Evolutionary conservation across 306 rosid genomes (phyloP), one percentile per base, ranked within the genome.

Genomic region (Senna tora): DNA sequence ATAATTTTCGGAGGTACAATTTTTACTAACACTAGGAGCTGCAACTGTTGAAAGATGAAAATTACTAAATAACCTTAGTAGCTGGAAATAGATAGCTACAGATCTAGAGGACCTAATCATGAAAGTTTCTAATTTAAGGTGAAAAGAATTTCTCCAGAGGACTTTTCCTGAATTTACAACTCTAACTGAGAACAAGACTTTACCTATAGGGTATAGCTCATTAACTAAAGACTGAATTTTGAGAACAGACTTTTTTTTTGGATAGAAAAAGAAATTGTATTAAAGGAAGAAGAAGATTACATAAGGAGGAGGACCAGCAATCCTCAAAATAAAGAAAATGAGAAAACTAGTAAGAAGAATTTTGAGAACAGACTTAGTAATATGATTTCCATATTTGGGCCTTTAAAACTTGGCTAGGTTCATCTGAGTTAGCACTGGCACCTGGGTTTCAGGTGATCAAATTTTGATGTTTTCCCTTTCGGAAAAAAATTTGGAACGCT

Each of bases 211-310:
- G 15, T 33, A 9, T 3, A 34, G 39, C 36, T 54, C 19, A 52
- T 53, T 2, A 28, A 21, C n/a, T n/a, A 20, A 15, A 39, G 9
- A 16, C 10, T 59, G 25, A 34, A 66, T 6, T 65, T 17, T 49
- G 53, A 54, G 30, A 51, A 65, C 60, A 46, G 19, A 47, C 36
- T 64, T 36, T n/a, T n/a, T n/a, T n/a, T n/a, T n/a, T n/a, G n/a
- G n/a, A n/a, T n/a, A n/a, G n/a, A n/a, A n/a, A n/a, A n/a, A n/a
- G n/a, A n/a, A n/a, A n/a, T n/a, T n/a, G n/a, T n/a, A n/a, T n/a
- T n/a, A n/a, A n/a, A n/a, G n/a, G n/a, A n/a, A n/a, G n/a, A n/a
- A n/a, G n/a, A n/a, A n/a, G n/a, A n/a, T n/a, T n/a, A n/a, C n/a
- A n/a, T n/a, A n/a, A n/a, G n/a, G n/a, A n/a, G n/a, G n/a, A n/a